A percentile compares a stretch with the other conserved stretches of the same genome.
Conservation (phyloP, 1,139 yeast species). For the Protomyces pachydermus region DNA sequence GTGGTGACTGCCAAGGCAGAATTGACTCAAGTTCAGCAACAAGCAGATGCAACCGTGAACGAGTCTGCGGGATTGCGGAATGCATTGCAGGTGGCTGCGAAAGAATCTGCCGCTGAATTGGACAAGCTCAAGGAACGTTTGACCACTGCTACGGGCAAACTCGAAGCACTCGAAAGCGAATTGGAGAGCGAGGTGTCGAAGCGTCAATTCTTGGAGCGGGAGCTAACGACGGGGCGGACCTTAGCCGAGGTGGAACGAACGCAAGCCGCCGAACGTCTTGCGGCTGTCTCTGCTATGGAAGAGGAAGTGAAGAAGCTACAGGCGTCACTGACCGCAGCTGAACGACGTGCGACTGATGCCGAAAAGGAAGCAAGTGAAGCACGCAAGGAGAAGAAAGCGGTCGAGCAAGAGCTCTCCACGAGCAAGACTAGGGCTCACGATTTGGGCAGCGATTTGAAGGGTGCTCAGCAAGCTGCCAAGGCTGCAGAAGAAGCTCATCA, state of each 20-base stretch:
- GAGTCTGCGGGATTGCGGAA: slow-evolving; percentile 12
- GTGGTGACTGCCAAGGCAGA: slow-evolving; percentile 27
- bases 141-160: slow-evolving; percentile 32
- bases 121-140: slow-evolving; percentile 38
- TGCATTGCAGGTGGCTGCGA: slow-evolving; percentile 34
- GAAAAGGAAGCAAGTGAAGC: slow-evolving; percentile 30
- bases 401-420: not conserved
- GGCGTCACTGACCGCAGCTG: not conserved
- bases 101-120: slow-evolving; percentile 31
- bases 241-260: slow-evolving; percentile 23
- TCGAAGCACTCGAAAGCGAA: slow-evolving; percentile 35
- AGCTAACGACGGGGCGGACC: slow-evolving; percentile 12
- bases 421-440: slow-evolving; percentile 27
- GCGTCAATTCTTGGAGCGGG: slow-evolving; percentile 19
- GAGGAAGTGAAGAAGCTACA: slow-evolving; percentile 7
- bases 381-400: slow-evolving; percentile 28
- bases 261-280: slow-evolving; percentile 22
- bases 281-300: slow-evolving; percentile 6
- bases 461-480: slow-evolving; percentile 31
- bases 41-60: slow-evolving; percentile 16
- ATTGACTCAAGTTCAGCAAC: not conserved
- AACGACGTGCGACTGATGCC: slow-evolving; percentile 23
- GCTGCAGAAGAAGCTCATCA: slow-evolving; percentile 32
- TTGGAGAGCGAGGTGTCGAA: slow-evolving; percentile 28
- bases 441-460: slow-evolving; percentile 35